A percentile compares a stretch with the other conserved stretches of the same genome.
These are phyloP conservation scores for Moricandia moricandioides DNA, from an alignment of 345 rosid species.

Conservation along the genomic window DNA sequence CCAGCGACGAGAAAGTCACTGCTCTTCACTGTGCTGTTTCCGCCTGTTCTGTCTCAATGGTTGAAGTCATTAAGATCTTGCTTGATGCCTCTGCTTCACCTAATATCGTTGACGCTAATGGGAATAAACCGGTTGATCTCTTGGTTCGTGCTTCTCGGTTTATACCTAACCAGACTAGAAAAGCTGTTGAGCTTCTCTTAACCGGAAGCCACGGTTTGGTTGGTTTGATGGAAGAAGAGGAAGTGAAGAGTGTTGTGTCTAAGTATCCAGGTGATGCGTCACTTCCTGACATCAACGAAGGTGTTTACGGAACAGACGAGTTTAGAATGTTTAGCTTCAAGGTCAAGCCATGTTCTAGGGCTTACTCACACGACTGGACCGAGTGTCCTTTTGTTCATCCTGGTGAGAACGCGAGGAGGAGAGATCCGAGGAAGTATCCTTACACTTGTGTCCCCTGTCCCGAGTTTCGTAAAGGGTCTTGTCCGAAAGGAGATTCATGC, in stretches of 20 bases:
- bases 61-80: slow-evolving; percentile 62
- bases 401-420: slow-evolving; percentile 96
- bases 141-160: slow-evolving; percentile 41
- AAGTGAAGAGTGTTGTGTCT: slow-evolving; percentile 36
- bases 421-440: slow-evolving; percentile 91
- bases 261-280: slow-evolving; percentile 81
- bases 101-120: slow-evolving; percentile 53
- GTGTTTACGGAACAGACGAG: slow-evolving; percentile 80
- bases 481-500: slow-evolving; percentile 85
- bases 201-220: slow-evolving; percentile 52
- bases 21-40: slow-evolving; percentile 95
- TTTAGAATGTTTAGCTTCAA: slow-evolving; percentile 92
- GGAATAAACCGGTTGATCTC: slow-evolving; percentile 68
- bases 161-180: slow-evolving; percentile 44
- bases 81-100: slow-evolving; percentile 67
- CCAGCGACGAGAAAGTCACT: slow-evolving; percentile 70
- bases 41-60: slow-evolving; percentile 54
- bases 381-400: slow-evolving; percentile 99
- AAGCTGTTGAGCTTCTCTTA: slow-evolving; percentile 55
- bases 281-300: slow-evolving; percentile 89
- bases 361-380: slow-evolving; percentile 98
- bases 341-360: slow-evolving; percentile 97
- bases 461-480: slow-evolving; percentile 91
- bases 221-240: slow-evolving; percentile 39
- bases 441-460: slow-evolving; percentile 98